Conservation (phyloP, 108 stramenopile genomes). For the Pseudonitzschia pungens region DNA sequence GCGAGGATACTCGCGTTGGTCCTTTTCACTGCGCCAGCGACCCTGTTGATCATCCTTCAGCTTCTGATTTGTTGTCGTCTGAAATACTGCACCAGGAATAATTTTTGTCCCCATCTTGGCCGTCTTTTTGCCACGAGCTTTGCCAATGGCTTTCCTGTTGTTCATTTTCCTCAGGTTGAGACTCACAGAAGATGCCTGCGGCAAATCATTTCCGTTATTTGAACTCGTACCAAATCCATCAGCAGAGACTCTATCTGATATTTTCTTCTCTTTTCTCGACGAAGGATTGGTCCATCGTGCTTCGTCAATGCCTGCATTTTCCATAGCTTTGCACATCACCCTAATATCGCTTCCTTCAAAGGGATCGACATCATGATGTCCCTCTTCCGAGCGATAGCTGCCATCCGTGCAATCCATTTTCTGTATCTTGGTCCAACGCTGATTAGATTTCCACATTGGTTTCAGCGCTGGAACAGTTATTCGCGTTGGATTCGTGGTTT, state of each 20-base stretch:
- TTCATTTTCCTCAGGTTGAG: neutral
- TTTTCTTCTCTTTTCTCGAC: too few species aligned
- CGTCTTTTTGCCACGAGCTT: neutral
- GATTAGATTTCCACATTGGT: neutral
- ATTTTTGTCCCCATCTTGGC: neutral
- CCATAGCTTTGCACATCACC: too few species aligned
- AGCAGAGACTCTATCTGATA: too few species aligned
- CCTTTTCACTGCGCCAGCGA: neutral
- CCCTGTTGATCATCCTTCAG: neutral
- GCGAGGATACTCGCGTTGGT: neutral
- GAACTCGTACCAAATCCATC: too few species aligned
- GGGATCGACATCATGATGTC: too few species aligned
- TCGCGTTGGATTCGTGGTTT: neutral
- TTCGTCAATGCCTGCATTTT: too few species aligned
- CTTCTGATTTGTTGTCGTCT: neutral
- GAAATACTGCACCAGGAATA: neutral
- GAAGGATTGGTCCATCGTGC: too few species aligned
- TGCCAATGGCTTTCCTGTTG: neutral
- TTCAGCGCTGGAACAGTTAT: neutral
- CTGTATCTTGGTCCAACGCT: too few species aligned
- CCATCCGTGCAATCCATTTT: too few species aligned
- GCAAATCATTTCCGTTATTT: too few species aligned
- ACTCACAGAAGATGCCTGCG: neutral
- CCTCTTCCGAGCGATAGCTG: too few species aligned
- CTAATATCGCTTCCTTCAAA: too few species aligned